Base-by-base conservation (phyloP, 371 early-diverging fungal species). In the Mucor indicus region DNA sequence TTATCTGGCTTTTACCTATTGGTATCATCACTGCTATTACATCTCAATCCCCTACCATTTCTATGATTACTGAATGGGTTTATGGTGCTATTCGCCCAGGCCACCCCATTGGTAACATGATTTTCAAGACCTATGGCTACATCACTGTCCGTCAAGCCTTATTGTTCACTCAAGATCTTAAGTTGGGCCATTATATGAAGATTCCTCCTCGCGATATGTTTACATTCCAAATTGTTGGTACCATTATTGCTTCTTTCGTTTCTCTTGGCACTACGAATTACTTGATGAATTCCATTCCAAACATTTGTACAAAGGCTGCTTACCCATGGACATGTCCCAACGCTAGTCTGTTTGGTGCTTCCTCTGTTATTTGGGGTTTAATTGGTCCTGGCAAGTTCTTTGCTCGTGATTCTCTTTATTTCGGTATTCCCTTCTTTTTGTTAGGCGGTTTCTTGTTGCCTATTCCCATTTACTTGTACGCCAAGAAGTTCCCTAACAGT, bases 161-260 rank as follows among this genome's bases (percentile, higher is more conserved):
- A 12, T 60, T 73, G 17, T 77, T 86, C 38, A 59, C 76, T 0
- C 69, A 76, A 33, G 86, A 83, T 48, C 60, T 84, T 31, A 85
- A 83, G 38, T 60, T 77, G 4, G 77, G 72, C 31, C 73, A 77
- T 31, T 82, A 82, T 51, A 75, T 82, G 74, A 83, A 88, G 62
- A 83, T 86, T 19, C 86, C 86, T 23, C 85, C 86, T 16, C 72
- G 81, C 17, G 58, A 77, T 13, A 82, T 86, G 72, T 79, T 84
- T 21, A 52, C 58, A 22, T 76, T 77, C 56, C 86, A 86, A 49
- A 41, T 76, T 9, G 60, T 76, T 16, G 85, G 86, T 11, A 82
- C 83, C 5, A 41, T 83, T 6, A 55, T 87, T 40, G 77, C 82
- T 38, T 73, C 75, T 7, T 55, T 77, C 38, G 60, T 87, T 11